Base-by-base conservation (phyloP, 768 basidiomycete species). In the Lentinus brumalis region DNA sequence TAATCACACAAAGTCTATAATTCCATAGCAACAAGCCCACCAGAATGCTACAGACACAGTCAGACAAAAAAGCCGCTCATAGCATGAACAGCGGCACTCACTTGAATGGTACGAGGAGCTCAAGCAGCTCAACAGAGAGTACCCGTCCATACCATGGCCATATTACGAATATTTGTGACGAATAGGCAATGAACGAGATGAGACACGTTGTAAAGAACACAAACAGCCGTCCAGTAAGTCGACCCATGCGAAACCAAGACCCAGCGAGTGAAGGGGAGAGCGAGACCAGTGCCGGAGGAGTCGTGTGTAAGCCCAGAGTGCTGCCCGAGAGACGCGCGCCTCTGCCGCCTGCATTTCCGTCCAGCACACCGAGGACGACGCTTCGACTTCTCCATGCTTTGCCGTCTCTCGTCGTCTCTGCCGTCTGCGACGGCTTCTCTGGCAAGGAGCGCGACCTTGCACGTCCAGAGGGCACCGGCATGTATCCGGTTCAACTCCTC, bases 91-190 rank as follows among this genome's bases (percentile, higher is more conserved):
- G 21, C 9, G 26, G 11, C 32, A 39, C 89, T 71, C 71, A 95
- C 94, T 96, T 96, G 89, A 96, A 96, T 9, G 96, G 96, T 2
- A 86, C 64, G 21, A 97, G 80, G n/a, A 96, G 80, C 21, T 73
- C 76, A 41, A 96, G 61, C 47, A 96, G 84, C 68, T 94, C 86
- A 44, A 91, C 75, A 14, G 92, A 87, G 63, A 92, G 63, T 52
- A 75, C 87, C 40, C 82, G 74, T 42, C 94, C 92, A 69, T 96
- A 96, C 93, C 93, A 97, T 21, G 94, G 94, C 93, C 85, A 86
- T 71, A 97, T 86, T 61, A 98, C 80, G 75, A 91, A 95, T 67
- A 94, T 82, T 73, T 98, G 96, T 2, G 89, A 86, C 6, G 91
- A 89, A 73, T 93, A 92, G 2, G 92, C 85, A 64, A 98, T 94